These are phyloP conservation scores for Amylocystis lapponica DNA, from an alignment of 768 basidiomycete species.

Conservation along the genomic window DNA sequence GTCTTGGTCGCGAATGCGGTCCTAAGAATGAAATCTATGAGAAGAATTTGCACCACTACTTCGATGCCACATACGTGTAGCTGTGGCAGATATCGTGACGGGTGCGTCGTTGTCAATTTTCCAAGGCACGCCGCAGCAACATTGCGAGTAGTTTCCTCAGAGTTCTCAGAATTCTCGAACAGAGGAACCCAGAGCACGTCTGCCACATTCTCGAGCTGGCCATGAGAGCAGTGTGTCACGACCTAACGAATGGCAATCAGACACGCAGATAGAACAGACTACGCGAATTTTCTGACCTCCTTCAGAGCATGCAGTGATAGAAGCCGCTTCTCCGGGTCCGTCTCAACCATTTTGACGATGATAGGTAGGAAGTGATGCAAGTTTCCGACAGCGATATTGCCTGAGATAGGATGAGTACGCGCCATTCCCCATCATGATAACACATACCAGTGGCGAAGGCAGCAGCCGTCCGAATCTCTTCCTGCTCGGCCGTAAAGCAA, in stretches of 20 bases:
- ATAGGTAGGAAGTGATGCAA: conserved; percentile 79
- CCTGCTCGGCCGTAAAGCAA: conserved; percentile 70
- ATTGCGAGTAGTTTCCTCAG: conserved; percentile 89
- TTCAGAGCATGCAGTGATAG: conserved; percentile 89
- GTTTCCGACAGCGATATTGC: conserved; percentile 95
- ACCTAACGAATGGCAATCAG: conserved; percentile 42
- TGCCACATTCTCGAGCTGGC: conserved; percentile 80
- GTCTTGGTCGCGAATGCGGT: conserved; percentile 61
- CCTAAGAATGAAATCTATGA: conserved; percentile 29
- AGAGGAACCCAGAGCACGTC: conserved; percentile 89
- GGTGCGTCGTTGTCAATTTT: conserved; percentile 89
- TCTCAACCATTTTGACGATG: conserved; percentile 74
- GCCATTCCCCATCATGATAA: neutral
- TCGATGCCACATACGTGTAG: conserved; percentile 73
- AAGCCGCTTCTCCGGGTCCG: conserved; percentile 71
- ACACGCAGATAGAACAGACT: too few relatives aligned
- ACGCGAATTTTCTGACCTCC: conserved; percentile 51
- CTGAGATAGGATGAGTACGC: conserved; percentile 30
- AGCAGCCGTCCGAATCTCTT: conserved; percentile 85
- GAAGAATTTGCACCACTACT: neutral
- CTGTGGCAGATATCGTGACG: conserved; percentile 86
- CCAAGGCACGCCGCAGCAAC: conserved; percentile 96
- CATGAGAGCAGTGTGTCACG: conserved; percentile 83
- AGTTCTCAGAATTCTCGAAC: conserved; percentile 83
- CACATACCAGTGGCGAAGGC: conserved; percentile 84